These are phyloP conservation scores for Coprinopsis strossmayeri DNA, from an alignment of 768 basidiomycete species.

Conservation along the genomic window DNA sequence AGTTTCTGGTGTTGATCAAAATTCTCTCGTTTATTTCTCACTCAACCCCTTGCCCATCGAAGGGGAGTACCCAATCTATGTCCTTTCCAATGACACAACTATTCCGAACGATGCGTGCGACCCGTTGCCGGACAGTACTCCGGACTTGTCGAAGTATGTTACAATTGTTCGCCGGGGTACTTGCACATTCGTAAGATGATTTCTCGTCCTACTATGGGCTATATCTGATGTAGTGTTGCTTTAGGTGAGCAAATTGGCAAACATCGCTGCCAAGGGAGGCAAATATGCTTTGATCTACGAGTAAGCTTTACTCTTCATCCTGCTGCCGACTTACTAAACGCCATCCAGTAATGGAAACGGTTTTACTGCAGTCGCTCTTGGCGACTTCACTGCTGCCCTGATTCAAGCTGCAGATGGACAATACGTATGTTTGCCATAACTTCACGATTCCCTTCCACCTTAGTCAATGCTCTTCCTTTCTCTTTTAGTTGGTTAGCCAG, in stretches of 20 bases:
- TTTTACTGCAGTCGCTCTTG: conserved; percentile 35
- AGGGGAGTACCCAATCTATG: conserved; percentile 46
- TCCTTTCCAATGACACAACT: conserved; percentile 49
- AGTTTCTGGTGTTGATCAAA: conserved; percentile 39
- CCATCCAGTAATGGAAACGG: conserved; percentile 39
- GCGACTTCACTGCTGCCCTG: conserved; percentile 40
- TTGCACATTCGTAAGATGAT: conserved; percentile 48
- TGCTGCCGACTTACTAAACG: neutral
- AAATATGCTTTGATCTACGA: conserved; percentile 46
- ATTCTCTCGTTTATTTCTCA: conserved; percentile 49
- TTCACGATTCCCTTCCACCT: too few relatives aligned
- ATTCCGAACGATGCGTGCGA: conserved; percentile 54
- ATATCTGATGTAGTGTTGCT: conserved; percentile 28
- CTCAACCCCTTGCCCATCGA: conserved; percentile 40
- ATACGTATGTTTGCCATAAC: conserved; percentile 34
- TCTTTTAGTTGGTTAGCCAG: conserved; percentile 39
- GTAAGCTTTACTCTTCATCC: conserved; percentile 25
- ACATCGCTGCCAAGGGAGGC: conserved; percentile 48
- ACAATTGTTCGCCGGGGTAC: conserved; percentile 54
- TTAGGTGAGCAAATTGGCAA: conserved; percentile 35
- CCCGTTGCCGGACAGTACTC: conserved; percentile 43
- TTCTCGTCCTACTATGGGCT: conserved; percentile 25
- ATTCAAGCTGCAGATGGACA: conserved; percentile 51
- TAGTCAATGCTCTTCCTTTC: neutral
- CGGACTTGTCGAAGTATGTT: conserved; percentile 47